Evolutionary conservation across 2,329 filamentous ascomycete genomes (phyloP), one percentile per base, ranked within the genome.

Genomic region (Aspergillus costaricaensis): DNA sequence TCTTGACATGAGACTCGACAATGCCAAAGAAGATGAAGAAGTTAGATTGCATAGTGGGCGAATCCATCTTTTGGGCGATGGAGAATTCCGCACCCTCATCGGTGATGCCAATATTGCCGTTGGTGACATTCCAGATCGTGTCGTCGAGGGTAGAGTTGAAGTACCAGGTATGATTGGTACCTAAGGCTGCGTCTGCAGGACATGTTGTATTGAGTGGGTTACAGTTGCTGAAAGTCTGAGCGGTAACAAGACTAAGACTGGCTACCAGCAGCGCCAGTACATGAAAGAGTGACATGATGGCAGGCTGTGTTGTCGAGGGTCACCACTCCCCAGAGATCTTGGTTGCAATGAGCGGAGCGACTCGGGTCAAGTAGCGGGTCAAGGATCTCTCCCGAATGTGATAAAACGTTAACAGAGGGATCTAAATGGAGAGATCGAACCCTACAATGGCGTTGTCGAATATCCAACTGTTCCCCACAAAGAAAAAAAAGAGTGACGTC

Each of bases 1-100:
- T 90, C 79, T 91, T 91, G 81, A 96, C 85, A 67, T 86, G 82
- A 60, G 94, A 83, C 76, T 95, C 91, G 58, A 91, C 87, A 62
- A 88, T 86, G 57, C 92, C 92, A 67, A 90, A 94, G 81, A 96
- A 92, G 76, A 96, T 90, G 79, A 92, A 95, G 74, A 92, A 94
- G 68, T 87, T 86, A 50, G 90, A 88, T 65, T 88, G 85, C 63
- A 96, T 85, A 1, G 91, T 96, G 1, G 92, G 91, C 0, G 91
- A 90, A 69, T 96, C 86, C 64, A 88, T 86, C 65, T 86, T 83
- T 72, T 88, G 83, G 58, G 76, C 79, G 77, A 96, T 88, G 55
- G 84, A 89, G 78, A 96, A 93, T 58, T 84, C 79, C 48, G 90
- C 89, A 39, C 90, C 91, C 0, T 86, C 79, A 49, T 82, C 73